These are phyloP conservation scores for Maudiozyma bulderi DNA, from an alignment of 805 yeast species.

Conservation along the genomic window DNA sequence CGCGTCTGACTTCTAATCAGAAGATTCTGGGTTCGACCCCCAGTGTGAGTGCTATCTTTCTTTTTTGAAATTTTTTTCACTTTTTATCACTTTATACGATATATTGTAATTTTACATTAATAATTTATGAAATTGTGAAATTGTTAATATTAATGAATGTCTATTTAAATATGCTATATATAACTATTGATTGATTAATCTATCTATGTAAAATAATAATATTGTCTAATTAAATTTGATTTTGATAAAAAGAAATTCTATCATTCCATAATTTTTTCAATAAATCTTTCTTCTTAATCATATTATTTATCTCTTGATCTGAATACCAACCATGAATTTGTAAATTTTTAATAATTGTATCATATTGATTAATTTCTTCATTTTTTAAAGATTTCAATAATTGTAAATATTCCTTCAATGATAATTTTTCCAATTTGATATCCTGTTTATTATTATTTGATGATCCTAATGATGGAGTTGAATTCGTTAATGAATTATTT, in stretches of 20 bases:
- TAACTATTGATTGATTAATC: background rate
- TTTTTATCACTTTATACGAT: background rate
- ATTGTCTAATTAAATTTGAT: background rate
- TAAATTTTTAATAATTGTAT: background rate
- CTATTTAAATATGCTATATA: background rate
- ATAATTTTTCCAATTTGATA: background rate
- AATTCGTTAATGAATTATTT: background rate
- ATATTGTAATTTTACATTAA: too few species aligned
- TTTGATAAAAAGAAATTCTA: background rate
- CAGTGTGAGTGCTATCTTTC: conserved; percentile 37
- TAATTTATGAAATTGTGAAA: too few species aligned
- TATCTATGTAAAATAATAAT: too few species aligned
- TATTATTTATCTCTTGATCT: background rate
- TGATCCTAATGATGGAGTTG: background rate
- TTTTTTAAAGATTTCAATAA: background rate
- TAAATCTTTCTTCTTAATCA: background rate
- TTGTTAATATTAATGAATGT: background rate
- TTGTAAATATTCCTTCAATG: background rate
- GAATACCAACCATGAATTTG: conserved; percentile 3
- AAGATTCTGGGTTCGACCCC: conserved; percentile 50
- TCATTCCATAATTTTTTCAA: conserved; percentile 2
- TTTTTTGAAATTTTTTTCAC: background rate
- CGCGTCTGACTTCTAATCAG: conserved; percentile 49
- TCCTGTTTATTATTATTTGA: background rate
- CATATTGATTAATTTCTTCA: conserved; percentile 1